phyloP scores from a whole-genome alignment of 140 eudicot species.

The Oenanthe javanica region DNA sequence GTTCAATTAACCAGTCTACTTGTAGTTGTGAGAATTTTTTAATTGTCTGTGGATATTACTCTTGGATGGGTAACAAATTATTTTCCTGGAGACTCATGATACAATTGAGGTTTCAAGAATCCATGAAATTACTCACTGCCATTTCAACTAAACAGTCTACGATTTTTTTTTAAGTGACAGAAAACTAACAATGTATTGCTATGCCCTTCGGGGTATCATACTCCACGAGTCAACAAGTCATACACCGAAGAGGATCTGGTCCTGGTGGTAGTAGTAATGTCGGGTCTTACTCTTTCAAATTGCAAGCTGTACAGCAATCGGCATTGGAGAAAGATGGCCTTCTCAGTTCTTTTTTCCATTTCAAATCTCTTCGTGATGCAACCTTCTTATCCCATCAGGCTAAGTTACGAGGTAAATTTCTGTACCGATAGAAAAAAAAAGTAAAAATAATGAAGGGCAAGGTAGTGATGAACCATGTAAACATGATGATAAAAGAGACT shows the following conservation, averaged over 20 bases:
- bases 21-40: background rate
- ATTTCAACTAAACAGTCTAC: no score
- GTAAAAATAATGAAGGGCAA: background rate
- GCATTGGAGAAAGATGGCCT: background rate
- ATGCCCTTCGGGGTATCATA: background rate
- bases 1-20: no score
- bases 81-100: background rate
- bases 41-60: no score
- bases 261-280: background rate
- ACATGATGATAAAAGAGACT: slow-evolving; percentile 17
- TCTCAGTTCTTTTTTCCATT: background rate
- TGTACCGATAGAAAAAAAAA: background rate
- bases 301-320: background rate
- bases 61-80: no score
- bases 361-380: background rate
- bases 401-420: background rate
- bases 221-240: no score
- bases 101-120: background rate
- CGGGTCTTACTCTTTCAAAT: background rate
- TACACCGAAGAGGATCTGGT: background rate
- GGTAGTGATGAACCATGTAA: background rate
- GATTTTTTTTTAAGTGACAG: background rate
- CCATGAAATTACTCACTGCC: background rate
- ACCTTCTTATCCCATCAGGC: background rate
- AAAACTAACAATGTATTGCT: background rate